Base-by-base conservation (phyloP, 176 grass and related monocot genomes). In the Avena insularis region DNA sequence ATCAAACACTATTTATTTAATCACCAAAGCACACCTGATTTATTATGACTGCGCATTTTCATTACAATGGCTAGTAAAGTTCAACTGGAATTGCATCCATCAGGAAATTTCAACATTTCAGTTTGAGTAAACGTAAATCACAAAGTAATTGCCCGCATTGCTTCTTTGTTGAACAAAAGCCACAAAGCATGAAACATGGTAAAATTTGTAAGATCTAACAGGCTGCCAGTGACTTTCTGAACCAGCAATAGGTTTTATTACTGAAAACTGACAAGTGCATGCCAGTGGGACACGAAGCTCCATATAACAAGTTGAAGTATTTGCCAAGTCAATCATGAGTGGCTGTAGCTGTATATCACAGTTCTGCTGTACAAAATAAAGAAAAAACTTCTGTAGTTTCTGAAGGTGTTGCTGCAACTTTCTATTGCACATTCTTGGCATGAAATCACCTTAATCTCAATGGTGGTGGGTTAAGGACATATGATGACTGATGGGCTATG, bases 281-380 rank as follows among this genome's bases (percentile, higher is more conserved):
- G 49, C 40, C 70, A 46, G 9, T 71, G 19, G 43, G 43, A 45
- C 43, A 45, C 43, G 6, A 45, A 45, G 43, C 43, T 35, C 33
- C 33, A 35, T 35, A 4, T 35, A 35, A 29, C 23, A 75, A 21
- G 6, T 50, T 31, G 29, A 51, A 75, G 47, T 29, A 51, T 51
- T 75, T 27, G 12, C 8, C 46, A 50, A 53, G 47, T 23, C 47
- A 77, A 54, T 51, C 15, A 71, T 75, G 47, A 23, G 7, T 51
- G 5, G 72, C 29, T 75, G 47, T 53, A 75, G 25, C 13, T 17
- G 48, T 35, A 11, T 55, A 77, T 54, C 73, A 19, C 25, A 76
- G 73, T 76, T 76, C 48, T 76, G 73, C 13, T 75, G 21, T 76
- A 53, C 23, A 54, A 76, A 76, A 29, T 15, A 6, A 14, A 53